phyloP scores from a whole-genome alignment of 805 yeast genomes.

The Candida insectalens region DNA sequence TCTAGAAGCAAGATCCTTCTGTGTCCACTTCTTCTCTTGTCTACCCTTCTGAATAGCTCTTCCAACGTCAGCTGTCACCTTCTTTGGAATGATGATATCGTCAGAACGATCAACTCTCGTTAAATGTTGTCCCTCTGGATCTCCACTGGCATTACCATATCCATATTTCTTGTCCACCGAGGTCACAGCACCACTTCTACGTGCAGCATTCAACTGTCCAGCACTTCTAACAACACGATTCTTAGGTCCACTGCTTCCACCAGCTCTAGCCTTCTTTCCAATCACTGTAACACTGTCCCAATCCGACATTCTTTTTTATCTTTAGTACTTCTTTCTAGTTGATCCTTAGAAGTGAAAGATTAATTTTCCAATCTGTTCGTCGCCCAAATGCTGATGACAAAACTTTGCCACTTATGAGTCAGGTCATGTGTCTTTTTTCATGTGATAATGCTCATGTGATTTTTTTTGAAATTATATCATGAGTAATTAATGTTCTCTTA shows the following conservation, averaged over 20 bases:
- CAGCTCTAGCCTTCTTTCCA: constrained; percentile 75
- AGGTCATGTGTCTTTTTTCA: too few relatives aligned
- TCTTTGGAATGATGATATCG: constrained; percentile 88
- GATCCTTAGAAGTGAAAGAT: background rate
- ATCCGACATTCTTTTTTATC: constrained; percentile 35
- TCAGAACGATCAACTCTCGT: constrained; percentile 90
- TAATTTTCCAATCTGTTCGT: background rate
- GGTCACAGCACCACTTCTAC: constrained; percentile 83
- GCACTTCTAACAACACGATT: constrained; percentile 72
- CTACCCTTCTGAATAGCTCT: constrained; percentile 79
- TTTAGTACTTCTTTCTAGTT: background rate
- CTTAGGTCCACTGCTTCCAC: constrained; percentile 78
- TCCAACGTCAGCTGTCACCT: constrained; percentile 77
- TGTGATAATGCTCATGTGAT: too few relatives aligned
- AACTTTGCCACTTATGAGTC: too few relatives aligned
- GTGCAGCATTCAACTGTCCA: constrained; percentile 82
- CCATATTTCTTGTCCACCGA: constrained; percentile 92
- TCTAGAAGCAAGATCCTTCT: constrained; percentile 93
- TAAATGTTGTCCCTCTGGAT: constrained; percentile 90
- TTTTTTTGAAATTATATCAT: too few relatives aligned
- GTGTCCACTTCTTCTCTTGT: constrained; percentile 80
- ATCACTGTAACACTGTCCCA: constrained; percentile 91
- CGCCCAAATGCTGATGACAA: background rate
- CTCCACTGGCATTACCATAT: constrained; percentile 47
- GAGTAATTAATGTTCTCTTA: too few relatives aligned